Percentiles rank a stretch among this genome's conserved stretches.
phyloP scores from a whole-genome alignment of 2,329 filamentous ascomycete genomes.

The Penicillium glabrum region DNA sequence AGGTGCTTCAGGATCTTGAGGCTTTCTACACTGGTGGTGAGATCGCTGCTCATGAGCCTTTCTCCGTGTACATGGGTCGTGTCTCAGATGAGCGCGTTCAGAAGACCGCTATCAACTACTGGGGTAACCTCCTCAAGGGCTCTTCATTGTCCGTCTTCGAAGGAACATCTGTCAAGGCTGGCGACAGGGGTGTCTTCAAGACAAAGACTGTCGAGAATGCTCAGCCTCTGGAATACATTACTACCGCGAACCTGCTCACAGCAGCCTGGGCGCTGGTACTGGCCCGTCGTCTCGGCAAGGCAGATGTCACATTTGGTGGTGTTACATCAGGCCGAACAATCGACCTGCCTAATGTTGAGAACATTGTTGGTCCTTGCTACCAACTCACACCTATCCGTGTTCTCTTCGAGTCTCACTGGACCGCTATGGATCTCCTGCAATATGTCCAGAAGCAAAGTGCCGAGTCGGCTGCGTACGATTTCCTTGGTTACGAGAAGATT shows the following conservation, averaged over 20 bases:
- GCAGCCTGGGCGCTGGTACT: conserved; percentile 64
- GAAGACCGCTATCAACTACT: conserved; percentile 49
- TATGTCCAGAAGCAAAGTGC: conserved; percentile 56
- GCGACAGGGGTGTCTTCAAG: conserved; percentile 27
- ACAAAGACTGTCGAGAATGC: conserved; percentile 36
- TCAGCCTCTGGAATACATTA: conserved; percentile 53
- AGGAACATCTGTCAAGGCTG: conserved; percentile 14
- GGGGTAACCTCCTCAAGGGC: conserved; percentile 55
- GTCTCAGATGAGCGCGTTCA: conserved; percentile 30
- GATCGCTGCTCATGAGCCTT: conserved; percentile 36
- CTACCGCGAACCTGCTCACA: conserved; percentile 60
- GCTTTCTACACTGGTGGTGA: conserved; percentile 45
- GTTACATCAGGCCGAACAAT: conserved; percentile 63
- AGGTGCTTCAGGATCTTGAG: conserved; percentile 58
- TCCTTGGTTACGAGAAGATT: conserved; percentile 54
- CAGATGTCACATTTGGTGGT: conserved; percentile 62
- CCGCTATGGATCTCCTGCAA: conserved; percentile 49
- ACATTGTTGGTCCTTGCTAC: conserved; percentile 61
- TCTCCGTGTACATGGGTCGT: conserved; percentile 42
- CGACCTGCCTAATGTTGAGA: conserved; percentile 52
- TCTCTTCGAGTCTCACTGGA: conserved; percentile 50
- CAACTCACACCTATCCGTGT: conserved; percentile 58
- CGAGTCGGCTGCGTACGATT: conserved; percentile 53
- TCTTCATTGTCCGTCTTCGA: conserved; percentile 46
- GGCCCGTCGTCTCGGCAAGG: conserved; percentile 48